Percentiles rank a stretch among this genome's conserved stretches.
Evolutionary conservation across 805 yeast species (phyloP).

Genomic region (Pichia cabralensis): DNA sequence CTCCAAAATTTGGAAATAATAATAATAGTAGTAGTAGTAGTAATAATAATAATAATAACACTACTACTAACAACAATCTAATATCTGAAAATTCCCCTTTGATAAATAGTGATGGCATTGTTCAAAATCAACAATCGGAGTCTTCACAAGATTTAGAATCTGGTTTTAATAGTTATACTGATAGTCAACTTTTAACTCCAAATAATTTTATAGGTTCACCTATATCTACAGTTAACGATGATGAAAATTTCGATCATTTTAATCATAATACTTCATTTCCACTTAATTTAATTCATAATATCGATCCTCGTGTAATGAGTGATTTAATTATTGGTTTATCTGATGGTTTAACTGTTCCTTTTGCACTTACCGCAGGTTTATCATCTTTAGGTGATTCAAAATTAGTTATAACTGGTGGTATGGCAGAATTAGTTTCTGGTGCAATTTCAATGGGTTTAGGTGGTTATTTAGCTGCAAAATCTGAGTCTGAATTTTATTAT

Average conservation of each 20-base stretch:
- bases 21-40: too few relatives aligned
- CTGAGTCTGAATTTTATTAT: conserved; percentile 68
- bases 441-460: conserved; percentile 98
- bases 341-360: conserved; percentile 97
- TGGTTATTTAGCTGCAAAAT: conserved; percentile 89
- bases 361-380: conserved; percentile 94
- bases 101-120: too few relatives aligned
- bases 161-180: too few relatives aligned
- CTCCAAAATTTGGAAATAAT: too few relatives aligned
- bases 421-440: conserved; percentile 95
- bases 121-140: too few relatives aligned
- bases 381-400: conserved; percentile 83
- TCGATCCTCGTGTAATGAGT: conserved; percentile 89
- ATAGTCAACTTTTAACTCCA: too few relatives aligned
- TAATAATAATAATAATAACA: too few relatives aligned
- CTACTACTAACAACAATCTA: too few relatives aligned
- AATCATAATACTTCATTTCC: not conserved
- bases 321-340: conserved; percentile 89
- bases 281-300: conserved; percentile 33
- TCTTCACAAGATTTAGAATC: too few relatives aligned
- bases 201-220: conserved; percentile 26
- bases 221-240: too few relatives aligned
- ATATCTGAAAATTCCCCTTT: too few relatives aligned
- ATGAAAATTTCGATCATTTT: too few relatives aligned
- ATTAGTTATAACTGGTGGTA: conserved; percentile 93